Percentiles rank a stretch among this genome's conserved stretches.
These are phyloP conservation scores for Solanum ahanhuiri DNA, from an alignment of 257 asterid species.

Conservation along the genomic window DNA sequence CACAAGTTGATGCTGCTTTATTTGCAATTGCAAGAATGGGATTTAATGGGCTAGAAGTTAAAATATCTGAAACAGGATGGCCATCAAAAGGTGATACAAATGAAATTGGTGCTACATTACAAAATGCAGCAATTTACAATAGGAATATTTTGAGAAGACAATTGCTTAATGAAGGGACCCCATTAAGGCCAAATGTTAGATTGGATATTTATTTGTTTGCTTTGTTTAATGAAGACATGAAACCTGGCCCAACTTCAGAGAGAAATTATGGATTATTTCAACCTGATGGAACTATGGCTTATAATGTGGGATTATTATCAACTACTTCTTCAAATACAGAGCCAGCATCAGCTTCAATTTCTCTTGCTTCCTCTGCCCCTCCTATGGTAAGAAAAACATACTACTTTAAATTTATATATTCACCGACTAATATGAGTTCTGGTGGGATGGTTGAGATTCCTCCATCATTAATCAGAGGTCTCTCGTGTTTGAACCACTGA, in stretches of 20 bases:
- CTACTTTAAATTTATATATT: background rate
- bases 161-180: slow-evolving; percentile 53
- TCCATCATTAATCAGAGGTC: background rate
- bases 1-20: slow-evolving; percentile 70
- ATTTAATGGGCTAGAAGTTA: slow-evolving; percentile 42
- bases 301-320: slow-evolving; percentile 38
- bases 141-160: slow-evolving; percentile 60
- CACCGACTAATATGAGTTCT: background rate
- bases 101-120: slow-evolving; percentile 52
- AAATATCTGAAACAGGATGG: slow-evolving; percentile 88
- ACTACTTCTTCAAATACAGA: background rate
- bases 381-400: slow-evolving; percentile 23
- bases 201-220: slow-evolving; percentile 75
- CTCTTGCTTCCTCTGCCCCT: slow-evolving; percentile 23
- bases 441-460: background rate
- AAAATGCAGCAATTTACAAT: slow-evolving; percentile 59
- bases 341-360: background rate
- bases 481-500: background rate
- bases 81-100: slow-evolving; percentile 61
- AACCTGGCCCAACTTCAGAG: slow-evolving; percentile 77
- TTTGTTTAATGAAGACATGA: slow-evolving; percentile 67
- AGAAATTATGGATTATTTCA: slow-evolving; percentile 60
- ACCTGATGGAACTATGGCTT: slow-evolving; percentile 66
- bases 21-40: slow-evolving; percentile 66
- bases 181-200: slow-evolving; percentile 46